Conservation (phyloP, 805 yeast genomes). For the Citeromyces matritensis region DNA sequence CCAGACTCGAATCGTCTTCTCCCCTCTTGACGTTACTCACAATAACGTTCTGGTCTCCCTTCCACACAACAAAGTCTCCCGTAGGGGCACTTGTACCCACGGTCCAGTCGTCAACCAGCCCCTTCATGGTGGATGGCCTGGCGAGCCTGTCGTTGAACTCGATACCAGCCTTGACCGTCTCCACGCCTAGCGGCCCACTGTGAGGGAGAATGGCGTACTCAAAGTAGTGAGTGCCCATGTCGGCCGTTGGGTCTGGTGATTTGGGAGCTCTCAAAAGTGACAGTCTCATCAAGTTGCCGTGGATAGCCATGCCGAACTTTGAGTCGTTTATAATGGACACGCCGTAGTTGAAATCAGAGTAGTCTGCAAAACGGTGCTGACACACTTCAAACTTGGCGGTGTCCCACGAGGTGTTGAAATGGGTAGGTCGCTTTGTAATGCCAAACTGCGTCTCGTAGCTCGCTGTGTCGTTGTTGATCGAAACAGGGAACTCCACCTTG, state of each 20-base stretch:
- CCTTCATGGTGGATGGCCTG: neutral
- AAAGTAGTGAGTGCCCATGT: slow-evolving; percentile 79
- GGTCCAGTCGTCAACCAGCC: slow-evolving; percentile 1
- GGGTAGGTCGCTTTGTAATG: slow-evolving; percentile 81
- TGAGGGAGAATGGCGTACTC: slow-evolving; percentile 82
- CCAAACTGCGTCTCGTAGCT: slow-evolving; percentile 93
- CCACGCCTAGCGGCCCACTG: slow-evolving; percentile 42
- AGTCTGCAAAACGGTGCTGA: slow-evolving; percentile 87
- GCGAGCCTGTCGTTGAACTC: slow-evolving; percentile 51
- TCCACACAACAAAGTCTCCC: slow-evolving; percentile 9
- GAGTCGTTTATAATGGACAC: slow-evolving; percentile 71
- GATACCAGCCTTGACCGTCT: slow-evolving; percentile 61
- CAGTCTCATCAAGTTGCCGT: slow-evolving; percentile 83
- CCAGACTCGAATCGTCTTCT: slow-evolving; percentile 59
- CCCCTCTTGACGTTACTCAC: slow-evolving; percentile 74
- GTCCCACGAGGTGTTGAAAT: slow-evolving; percentile 92
- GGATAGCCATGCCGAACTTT: slow-evolving; percentile 87
- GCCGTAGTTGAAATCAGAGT: slow-evolving; percentile 78
- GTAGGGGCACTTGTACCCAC: slow-evolving; percentile 2
- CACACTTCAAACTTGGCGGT: slow-evolving; percentile 93
- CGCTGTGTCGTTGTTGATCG: slow-evolving; percentile 61
- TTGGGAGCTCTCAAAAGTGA: slow-evolving; percentile 84
- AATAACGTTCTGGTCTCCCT: slow-evolving; percentile 45
- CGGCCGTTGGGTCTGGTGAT: slow-evolving; percentile 90
- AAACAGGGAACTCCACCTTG: slow-evolving; percentile 92